Evolutionary conservation across 352 stramenopile species (phyloP).

Genomic region (Phytophthora rubi): DNA sequence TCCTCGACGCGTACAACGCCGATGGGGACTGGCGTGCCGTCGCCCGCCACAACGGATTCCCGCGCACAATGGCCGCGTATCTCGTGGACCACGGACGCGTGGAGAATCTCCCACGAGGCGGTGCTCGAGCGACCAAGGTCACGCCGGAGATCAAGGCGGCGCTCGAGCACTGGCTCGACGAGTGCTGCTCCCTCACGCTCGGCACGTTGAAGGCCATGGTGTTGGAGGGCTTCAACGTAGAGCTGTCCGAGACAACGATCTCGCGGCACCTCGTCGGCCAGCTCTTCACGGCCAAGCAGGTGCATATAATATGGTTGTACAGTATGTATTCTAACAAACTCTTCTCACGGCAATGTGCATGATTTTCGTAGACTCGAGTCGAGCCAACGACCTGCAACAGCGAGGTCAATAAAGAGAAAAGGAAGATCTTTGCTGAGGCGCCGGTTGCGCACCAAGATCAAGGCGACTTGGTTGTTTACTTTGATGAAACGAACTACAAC

Average conservation of each 20-base stretch:
- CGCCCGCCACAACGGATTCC: not conserved
- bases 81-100: not conserved
- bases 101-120: not conserved
- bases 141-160: not conserved
- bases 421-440: not conserved
- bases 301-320: not conserved
- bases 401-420: not conserved
- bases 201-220: not conserved
- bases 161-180: not conserved
- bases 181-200: not conserved
- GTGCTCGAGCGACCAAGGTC: not conserved
- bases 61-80: not conserved
- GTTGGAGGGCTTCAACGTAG: not conserved
- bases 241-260: not conserved
- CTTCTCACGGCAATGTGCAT: not conserved
- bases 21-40: too few species aligned
- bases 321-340: not conserved
- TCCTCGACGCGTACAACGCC: not conserved
- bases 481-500: not conserved
- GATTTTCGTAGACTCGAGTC: not conserved
- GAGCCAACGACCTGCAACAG: not conserved
- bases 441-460: not conserved
- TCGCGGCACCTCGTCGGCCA: not conserved
- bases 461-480: not conserved
- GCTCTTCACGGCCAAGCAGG: not conserved